Conservation (phyloP, 1,284 basidiomycete genomes). For the Leccinum subrobustum region DNA sequence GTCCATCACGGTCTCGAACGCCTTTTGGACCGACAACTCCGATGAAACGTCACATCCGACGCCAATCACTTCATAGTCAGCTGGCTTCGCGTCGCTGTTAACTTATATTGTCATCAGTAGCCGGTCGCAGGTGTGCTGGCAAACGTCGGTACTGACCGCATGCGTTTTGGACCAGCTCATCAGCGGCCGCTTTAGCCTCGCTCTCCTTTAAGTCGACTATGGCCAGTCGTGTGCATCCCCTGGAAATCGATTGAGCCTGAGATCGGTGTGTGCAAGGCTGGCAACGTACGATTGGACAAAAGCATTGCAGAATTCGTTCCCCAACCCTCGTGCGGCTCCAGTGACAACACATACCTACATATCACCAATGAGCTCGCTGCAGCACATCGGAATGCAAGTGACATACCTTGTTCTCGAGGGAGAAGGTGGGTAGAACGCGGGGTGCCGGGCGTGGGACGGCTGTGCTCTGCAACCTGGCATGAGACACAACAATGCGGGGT, state of each 20-base stretch:
- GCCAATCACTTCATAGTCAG: slow-evolving; percentile 73
- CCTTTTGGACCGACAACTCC: slow-evolving; percentile 75
- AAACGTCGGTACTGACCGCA: slow-evolving; percentile 41
- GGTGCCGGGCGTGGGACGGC: slow-evolving; percentile 22
- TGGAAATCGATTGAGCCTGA: slow-evolving; percentile 28
- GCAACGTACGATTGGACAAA: slow-evolving; percentile 78
- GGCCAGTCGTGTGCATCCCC: slow-evolving; percentile 80
- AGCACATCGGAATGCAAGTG: background rate
- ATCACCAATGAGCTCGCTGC: background rate
- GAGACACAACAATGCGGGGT: slow-evolving; percentile 13
- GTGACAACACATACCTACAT: slow-evolving; percentile 87
- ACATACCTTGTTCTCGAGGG: slow-evolving; percentile 65
- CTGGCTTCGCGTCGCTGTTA: slow-evolving; percentile 57
- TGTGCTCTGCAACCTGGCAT: slow-evolving; percentile 28
- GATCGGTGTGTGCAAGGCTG: background rate
- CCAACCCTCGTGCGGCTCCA: slow-evolving; percentile 90
- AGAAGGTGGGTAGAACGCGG: slow-evolving; percentile 57
- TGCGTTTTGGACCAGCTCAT: slow-evolving; percentile 64
- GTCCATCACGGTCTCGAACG: slow-evolving; percentile 65
- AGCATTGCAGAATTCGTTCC: slow-evolving; percentile 86
- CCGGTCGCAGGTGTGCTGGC: slow-evolving; percentile 11
- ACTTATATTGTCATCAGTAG: slow-evolving; percentile 44
- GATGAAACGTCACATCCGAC: slow-evolving; percentile 88
- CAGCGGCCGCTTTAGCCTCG: slow-evolving; percentile 72
- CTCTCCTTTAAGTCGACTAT: slow-evolving; percentile 82